Conservation (phyloP, 192 early-diverging fungal species). For the Spizellomyces sp. region DNA sequence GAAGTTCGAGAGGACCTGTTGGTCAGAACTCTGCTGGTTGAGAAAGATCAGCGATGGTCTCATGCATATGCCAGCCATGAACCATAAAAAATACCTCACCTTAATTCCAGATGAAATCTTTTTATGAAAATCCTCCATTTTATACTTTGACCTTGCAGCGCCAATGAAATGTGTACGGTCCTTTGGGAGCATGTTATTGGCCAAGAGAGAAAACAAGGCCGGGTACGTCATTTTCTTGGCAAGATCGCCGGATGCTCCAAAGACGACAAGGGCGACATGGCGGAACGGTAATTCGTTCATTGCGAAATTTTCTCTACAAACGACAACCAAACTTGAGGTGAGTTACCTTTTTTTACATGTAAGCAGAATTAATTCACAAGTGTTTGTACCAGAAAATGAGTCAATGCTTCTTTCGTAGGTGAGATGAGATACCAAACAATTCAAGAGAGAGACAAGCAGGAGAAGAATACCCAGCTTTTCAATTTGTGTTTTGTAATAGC, state of each 20-base stretch:
- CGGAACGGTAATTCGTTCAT: background rate
- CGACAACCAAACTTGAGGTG: too few relatives aligned
- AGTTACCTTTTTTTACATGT: too few relatives aligned
- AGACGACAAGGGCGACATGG: slow-evolving; percentile 57
- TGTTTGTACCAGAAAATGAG: too few relatives aligned
- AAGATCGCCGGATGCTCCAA: slow-evolving; percentile 88
- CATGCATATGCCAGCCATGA: background rate
- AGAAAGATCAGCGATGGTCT: too few relatives aligned
- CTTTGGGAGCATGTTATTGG: slow-evolving; percentile 67
- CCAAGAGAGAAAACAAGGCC: slow-evolving; percentile 80
- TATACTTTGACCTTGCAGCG: slow-evolving; percentile 77
- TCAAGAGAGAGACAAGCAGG: too few relatives aligned
- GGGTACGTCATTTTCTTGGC: slow-evolving; percentile 93
- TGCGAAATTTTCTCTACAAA: too few relatives aligned
- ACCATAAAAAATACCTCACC: slow-evolving; percentile 10
- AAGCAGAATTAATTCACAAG: too few relatives aligned
- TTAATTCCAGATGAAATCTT: slow-evolving; percentile 64
- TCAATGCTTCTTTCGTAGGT: too few relatives aligned
- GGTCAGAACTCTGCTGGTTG: background rate
- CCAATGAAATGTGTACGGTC: slow-evolving; percentile 70
- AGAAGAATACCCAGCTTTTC: too few relatives aligned
- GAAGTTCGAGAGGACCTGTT: slow-evolving; percentile 44
- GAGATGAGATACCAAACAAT: too few relatives aligned
- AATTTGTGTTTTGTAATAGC: too few relatives aligned
- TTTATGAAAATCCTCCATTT: slow-evolving; percentile 60